Evolutionary conservation across 495 filamentous ascomycete species (phyloP).

Genomic region (Neurospora africana): DNA sequence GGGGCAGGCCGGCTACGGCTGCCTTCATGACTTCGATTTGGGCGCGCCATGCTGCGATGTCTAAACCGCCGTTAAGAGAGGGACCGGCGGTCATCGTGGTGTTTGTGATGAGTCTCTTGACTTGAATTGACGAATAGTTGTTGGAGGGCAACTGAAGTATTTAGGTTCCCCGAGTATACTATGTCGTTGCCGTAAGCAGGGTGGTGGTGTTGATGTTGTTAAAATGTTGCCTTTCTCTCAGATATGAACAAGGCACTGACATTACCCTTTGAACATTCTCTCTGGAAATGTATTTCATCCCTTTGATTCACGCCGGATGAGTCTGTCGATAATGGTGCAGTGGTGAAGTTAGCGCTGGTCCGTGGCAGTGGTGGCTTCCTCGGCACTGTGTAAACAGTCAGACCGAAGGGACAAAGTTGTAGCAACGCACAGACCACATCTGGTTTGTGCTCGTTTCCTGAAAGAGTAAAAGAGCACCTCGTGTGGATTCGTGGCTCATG

Average conservation of each 20-base stretch:
- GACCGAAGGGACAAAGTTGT: not conserved
- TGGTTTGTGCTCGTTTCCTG: not conserved
- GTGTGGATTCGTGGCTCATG: not conserved
- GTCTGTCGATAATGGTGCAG: too few relatives aligned
- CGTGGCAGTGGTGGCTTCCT: not conserved
- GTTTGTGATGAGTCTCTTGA: not conserved
- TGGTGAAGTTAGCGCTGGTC: too few relatives aligned
- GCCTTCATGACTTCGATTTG: constrained; percentile 38
- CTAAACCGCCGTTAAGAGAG: not conserved
- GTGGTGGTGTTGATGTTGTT: not conserved
- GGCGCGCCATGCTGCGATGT: constrained; percentile 28
- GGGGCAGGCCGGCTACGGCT: constrained; percentile 26
- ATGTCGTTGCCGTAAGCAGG: not conserved
- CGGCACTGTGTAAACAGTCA: not conserved
- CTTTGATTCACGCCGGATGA: not conserved
- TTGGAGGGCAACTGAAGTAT: not conserved
- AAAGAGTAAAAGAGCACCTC: not conserved
- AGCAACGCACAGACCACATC: not conserved
- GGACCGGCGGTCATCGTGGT: not conserved
- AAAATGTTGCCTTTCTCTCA: not conserved
- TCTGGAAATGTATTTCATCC: not conserved
- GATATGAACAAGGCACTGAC: not conserved
- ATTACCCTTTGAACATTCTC: not conserved
- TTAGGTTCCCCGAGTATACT: not conserved
- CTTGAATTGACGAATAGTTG: not conserved